Conservation (phyloP, 179 eudicot species). For the Vitellaria paradoxa region DNA sequence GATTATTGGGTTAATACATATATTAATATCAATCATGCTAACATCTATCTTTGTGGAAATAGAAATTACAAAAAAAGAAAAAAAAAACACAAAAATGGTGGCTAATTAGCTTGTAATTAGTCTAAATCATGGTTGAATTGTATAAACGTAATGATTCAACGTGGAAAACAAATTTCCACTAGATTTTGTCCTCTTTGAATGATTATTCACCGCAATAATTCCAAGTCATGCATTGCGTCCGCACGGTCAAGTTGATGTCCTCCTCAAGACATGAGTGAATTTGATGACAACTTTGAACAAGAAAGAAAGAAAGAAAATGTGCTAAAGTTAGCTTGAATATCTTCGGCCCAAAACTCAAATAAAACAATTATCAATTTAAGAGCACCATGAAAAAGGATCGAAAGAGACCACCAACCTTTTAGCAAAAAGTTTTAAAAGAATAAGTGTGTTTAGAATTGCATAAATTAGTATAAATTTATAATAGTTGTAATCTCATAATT, state of each 20-base stretch:
- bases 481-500: no score
- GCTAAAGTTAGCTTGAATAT: no score
- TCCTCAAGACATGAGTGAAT: background rate
- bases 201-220: background rate
- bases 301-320: background rate
- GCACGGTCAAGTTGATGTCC: no score
- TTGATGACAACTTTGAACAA: background rate
- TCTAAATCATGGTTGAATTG: slow-evolving; percentile 11
- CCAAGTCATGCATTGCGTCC: background rate
- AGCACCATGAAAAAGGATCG: background rate
- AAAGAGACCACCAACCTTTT: background rate
- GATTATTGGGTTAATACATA: background rate
- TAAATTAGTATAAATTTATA: no score
- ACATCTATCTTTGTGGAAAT: background rate
- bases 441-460: no score
- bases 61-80: background rate
- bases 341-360: background rate
- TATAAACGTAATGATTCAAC: slow-evolving; percentile 4
- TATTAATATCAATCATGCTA: background rate
- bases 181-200: background rate
- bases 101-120: slow-evolving; percentile 6
- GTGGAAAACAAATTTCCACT: background rate
- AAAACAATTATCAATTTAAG: no score
- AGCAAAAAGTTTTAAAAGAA: no score
- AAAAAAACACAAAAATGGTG: background rate